A percentile compares a stretch with the other conserved stretches of the same genome.
Conservation (phyloP, 495 filamentous ascomycete genomes). For the Podospora sp. region DNA sequence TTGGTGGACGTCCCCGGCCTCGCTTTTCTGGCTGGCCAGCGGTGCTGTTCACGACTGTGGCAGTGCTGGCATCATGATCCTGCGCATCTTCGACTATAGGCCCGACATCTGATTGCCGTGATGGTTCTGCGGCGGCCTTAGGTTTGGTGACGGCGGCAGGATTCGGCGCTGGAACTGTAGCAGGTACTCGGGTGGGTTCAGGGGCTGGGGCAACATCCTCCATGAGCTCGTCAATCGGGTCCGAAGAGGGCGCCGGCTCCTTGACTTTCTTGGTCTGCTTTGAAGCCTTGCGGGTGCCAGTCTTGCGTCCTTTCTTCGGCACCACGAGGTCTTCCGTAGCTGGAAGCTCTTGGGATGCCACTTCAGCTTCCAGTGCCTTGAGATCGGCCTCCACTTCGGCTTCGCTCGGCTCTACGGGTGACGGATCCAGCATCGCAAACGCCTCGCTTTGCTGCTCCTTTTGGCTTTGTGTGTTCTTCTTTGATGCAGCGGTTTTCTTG, state of each 20-base stretch:
- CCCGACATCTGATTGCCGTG: not conserved
- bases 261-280: constrained; percentile 52
- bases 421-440: constrained; percentile 50
- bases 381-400: constrained; percentile 48
- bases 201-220: constrained; percentile 26
- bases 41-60: constrained; percentile 40
- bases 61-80: constrained; percentile 49
- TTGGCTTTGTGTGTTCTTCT: constrained; percentile 42
- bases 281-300: constrained; percentile 45
- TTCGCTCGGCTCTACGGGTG: constrained; percentile 47
- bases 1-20: constrained; percentile 35
- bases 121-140: not conserved
- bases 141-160: constrained; percentile 29
- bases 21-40: constrained; percentile 38
- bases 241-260: constrained; percentile 24
- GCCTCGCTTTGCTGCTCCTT: constrained; percentile 33
- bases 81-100: constrained; percentile 27
- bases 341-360: constrained; percentile 34
- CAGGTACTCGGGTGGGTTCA: constrained; percentile 23
- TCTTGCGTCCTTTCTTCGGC: constrained; percentile 51
- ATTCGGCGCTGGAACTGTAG: constrained; percentile 34
- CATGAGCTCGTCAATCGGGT: constrained; percentile 26
- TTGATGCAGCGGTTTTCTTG: constrained; percentile 39
- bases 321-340: constrained; percentile 32
- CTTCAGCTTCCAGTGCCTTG: constrained; percentile 50